Percentiles rank a stretch among this genome's conserved stretches.
These are phyloP conservation scores for Zygnema circumcarinatum DNA, from an alignment of 139 green algal species.

Conservation along the genomic window DNA sequence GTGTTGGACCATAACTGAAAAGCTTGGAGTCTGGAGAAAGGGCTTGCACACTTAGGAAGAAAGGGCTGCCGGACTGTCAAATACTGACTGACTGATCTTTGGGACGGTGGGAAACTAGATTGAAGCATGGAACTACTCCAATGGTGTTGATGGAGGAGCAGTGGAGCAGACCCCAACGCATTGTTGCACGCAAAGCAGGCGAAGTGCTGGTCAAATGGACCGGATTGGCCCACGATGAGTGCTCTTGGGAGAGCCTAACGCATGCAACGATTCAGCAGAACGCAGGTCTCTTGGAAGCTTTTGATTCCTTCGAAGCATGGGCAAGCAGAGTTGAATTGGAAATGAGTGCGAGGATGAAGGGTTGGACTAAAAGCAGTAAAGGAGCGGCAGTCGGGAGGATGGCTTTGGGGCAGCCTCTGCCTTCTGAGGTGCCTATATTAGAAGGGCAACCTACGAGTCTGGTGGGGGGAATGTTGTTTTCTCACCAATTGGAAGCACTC, in stretches of 20 bases:
- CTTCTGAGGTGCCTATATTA: conserved; percentile 37
- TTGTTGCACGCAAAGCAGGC: conserved; percentile 12
- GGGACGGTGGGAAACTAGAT: neutral
- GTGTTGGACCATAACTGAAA: no score
- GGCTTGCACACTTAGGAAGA: no score
- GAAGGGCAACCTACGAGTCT: conserved; percentile 74
- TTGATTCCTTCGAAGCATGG: conserved; percentile 30
- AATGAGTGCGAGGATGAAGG: conserved; percentile 19
- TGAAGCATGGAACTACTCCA: neutral
- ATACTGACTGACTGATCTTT: neutral
- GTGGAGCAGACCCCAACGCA: conserved; percentile 31
- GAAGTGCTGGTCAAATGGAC: conserved; percentile 57
- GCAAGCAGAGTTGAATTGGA: neutral
- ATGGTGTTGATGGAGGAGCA: conserved; percentile 46
- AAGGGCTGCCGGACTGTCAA: no score
- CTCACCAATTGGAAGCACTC: conserved; percentile 82
- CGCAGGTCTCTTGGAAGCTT: conserved; percentile 22
- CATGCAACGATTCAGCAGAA: conserved; percentile 22
- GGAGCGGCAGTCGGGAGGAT: neutral
- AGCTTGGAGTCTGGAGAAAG: no score
- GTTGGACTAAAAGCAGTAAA: neutral
- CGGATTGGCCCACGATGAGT: conserved; percentile 48
- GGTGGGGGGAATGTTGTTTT: conserved; percentile 71
- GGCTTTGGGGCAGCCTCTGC: conserved; percentile 35
- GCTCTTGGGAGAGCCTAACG: conserved; percentile 58